phyloP scores from a whole-genome alignment of 345 rosid species.

The Hibiscus trionum region DNA sequence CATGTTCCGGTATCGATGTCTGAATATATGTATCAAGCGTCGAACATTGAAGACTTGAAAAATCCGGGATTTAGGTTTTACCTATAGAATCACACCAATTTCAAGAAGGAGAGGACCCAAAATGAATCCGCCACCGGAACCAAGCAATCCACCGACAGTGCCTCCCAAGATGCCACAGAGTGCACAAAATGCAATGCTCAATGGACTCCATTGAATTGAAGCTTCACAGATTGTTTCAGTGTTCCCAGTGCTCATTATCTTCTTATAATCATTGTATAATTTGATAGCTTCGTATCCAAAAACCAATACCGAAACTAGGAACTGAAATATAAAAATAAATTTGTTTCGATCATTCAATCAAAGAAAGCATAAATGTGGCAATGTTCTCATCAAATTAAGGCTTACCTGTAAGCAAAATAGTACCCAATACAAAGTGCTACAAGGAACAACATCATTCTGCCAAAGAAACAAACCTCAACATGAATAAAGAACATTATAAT shows the following conservation, averaged over 20 bases:
- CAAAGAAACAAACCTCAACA: conserved; percentile 4
- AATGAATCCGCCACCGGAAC: conserved; percentile 95
- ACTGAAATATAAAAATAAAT: conserved; percentile 32
- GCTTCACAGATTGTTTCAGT: conserved; percentile 73
- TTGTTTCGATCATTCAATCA: background rate
- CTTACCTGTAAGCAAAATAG: conserved; percentile 76
- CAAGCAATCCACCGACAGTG: conserved; percentile 86
- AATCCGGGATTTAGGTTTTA: background rate
- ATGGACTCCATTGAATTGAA: conserved; percentile 75
- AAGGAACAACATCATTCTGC: conserved; percentile 67
- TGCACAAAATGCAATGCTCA: conserved; percentile 70
- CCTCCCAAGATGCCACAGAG: conserved; percentile 82
- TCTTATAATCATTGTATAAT: conserved; percentile 47
- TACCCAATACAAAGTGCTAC: conserved; percentile 71
- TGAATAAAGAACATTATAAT: background rate
- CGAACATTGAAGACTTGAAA: background rate
- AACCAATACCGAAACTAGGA: conserved; percentile 51
- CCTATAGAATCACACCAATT: conserved; percentile 96
- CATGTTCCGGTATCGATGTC: background rate
- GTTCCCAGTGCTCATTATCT: conserved; percentile 54
- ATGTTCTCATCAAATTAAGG: background rate
- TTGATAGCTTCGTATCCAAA: conserved; percentile 67
- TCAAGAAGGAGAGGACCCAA: conserved; percentile 92
- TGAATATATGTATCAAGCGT: background rate
- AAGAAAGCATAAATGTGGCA: background rate